Evolutionary conservation across 345 rosid genomes (phyloP).

Genomic region (Mercurialis annua): DNA sequence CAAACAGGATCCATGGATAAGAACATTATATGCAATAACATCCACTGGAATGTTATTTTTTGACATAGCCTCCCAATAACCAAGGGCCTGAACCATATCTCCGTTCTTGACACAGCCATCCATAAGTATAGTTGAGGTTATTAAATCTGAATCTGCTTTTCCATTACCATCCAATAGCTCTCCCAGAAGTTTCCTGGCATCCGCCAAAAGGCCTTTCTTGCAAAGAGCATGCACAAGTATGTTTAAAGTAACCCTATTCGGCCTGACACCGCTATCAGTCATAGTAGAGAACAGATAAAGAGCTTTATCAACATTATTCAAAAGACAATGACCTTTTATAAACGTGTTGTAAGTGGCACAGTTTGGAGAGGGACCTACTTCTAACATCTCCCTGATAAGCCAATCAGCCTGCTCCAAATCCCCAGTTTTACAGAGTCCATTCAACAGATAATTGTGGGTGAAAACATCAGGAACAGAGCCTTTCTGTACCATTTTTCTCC

Average conservation of each 20-base stretch:
- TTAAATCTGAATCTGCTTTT: slow-evolving; percentile 34
- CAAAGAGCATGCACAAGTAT: slow-evolving; percentile 59
- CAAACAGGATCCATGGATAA: slow-evolving; percentile 57
- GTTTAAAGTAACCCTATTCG: slow-evolving; percentile 62
- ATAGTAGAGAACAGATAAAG: slow-evolving; percentile 44
- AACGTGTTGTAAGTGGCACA: slow-evolving; percentile 56
- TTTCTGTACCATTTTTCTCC: slow-evolving; percentile 45
- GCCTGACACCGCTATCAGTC: slow-evolving; percentile 47
- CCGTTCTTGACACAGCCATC: slow-evolving; percentile 65
- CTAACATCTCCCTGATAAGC: slow-evolving; percentile 62
- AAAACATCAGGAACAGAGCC: slow-evolving; percentile 56
- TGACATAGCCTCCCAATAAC: slow-evolving; percentile 45
- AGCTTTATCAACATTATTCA: slow-evolving; percentile 54
- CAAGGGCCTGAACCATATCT: slow-evolving; percentile 42
- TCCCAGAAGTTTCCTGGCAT: slow-evolving; percentile 44
- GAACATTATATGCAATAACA: slow-evolving; percentile 56
- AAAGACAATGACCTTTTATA: slow-evolving; percentile 56
- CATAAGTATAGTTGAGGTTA: slow-evolving; percentile 65
- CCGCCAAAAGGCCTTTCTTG: slow-evolving; percentile 50
- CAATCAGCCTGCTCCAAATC: slow-evolving; percentile 49
- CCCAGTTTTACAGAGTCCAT: slow-evolving; percentile 54
- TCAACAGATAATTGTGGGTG: slow-evolving; percentile 63
- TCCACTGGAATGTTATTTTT: slow-evolving; percentile 34
- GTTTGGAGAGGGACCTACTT: slow-evolving; percentile 61
- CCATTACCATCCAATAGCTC: slow-evolving; percentile 38